Evolutionary conservation across 768 basidiomycete genomes (phyloP).

Genomic region (Lentinula raphanica): DNA sequence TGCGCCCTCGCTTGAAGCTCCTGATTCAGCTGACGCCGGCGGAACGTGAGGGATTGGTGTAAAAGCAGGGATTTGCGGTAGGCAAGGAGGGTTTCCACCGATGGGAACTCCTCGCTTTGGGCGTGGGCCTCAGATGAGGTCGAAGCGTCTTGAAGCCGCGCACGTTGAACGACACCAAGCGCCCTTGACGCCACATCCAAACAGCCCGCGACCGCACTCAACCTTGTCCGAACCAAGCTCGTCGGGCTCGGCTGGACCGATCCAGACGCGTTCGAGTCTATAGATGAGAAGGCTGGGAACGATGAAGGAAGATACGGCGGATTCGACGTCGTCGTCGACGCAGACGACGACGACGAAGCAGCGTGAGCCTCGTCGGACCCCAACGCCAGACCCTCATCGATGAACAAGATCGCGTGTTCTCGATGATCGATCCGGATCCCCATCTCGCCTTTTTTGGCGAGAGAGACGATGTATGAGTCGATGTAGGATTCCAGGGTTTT

Average conservation of each 20-base stretch:
- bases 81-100: constrained; percentile 53
- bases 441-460: too few species aligned
- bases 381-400: too few species aligned
- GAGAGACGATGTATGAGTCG: too few species aligned
- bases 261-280: constrained; percentile 20
- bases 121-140: background rate
- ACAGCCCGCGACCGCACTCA: constrained; percentile 68
- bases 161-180: constrained; percentile 30
- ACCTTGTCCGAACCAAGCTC: constrained; percentile 70
- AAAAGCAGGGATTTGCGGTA: constrained; percentile 77
- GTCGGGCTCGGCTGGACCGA: constrained; percentile 66
- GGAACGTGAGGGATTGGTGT: constrained; percentile 74
- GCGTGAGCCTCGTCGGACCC: too few species aligned
- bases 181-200: constrained; percentile 66
- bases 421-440: too few species aligned
- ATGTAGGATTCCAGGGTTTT: too few species aligned
- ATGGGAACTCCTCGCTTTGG: constrained; percentile 25
- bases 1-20: constrained; percentile 83
- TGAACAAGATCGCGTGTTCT: too few species aligned
- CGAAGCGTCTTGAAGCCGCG: background rate
- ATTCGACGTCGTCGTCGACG: constrained; percentile 49
- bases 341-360: too few species aligned
- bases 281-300: constrained; percentile 80
- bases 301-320: constrained; percentile 85
- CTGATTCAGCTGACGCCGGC: constrained; percentile 78